phyloP scores from a whole-genome alignment of 495 filamentous ascomycete genomes.

The Penicillium samsonianum region DNA sequence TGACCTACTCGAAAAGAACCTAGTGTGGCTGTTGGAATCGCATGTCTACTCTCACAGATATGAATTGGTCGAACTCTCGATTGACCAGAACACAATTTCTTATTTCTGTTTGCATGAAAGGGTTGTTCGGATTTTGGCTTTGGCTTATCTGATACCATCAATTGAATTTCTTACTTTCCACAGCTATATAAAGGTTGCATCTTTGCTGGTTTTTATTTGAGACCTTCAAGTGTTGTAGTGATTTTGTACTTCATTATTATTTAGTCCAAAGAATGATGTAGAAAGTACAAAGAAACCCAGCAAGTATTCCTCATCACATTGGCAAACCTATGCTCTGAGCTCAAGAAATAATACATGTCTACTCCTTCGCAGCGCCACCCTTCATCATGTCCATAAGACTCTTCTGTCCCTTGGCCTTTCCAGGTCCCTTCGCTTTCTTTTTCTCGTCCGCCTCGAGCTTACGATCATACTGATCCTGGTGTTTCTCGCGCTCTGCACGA shows the following conservation, averaged over 20 bases:
- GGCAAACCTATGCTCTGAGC: neutral
- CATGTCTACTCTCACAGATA: conserved; percentile 12
- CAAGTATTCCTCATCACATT: neutral
- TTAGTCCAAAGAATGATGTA: neutral
- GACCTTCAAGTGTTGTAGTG: neutral
- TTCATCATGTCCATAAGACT: conserved; percentile 47
- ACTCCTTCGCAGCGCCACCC: conserved; percentile 14
- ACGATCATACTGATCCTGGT: conserved; percentile 73
- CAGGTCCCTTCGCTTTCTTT: conserved; percentile 43
- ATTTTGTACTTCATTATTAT: conserved; percentile 1
- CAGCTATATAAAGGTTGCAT: neutral
- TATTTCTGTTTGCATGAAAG: conserved; percentile 24
- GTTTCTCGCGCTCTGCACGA: conserved; percentile 65
- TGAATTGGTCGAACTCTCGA: conserved; percentile 7
- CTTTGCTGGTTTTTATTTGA: neutral
- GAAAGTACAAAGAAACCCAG: neutral
- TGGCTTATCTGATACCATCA: conserved; percentile 32
- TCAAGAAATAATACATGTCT: conserved; percentile 1
- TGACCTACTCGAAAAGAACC: conserved; percentile 5
- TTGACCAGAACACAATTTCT: conserved; percentile 13
- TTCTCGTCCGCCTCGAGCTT: conserved; percentile 63
- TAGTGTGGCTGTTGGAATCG: neutral
- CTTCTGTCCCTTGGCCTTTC: conserved; percentile 42
- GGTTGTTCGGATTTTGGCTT: conserved; percentile 22
- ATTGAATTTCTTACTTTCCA: conserved; percentile 18